phyloP scores from a whole-genome alignment of 1,139 yeast genomes.

The Geotrichum aggregatum region DNA sequence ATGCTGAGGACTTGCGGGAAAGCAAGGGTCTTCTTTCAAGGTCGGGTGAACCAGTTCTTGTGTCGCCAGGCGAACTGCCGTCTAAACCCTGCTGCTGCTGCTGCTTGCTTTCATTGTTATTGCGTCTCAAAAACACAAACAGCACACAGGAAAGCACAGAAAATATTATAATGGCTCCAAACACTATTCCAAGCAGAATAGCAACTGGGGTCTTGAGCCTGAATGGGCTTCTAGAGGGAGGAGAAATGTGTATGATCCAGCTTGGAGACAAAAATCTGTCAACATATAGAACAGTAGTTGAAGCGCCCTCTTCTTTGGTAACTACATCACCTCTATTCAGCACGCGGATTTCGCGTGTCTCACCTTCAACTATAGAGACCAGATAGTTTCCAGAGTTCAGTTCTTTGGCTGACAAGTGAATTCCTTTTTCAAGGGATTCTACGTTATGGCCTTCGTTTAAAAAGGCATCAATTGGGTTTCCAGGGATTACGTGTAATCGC shows the following conservation, averaged over 20 bases:
- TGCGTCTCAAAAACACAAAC: slow-evolving; percentile 25
- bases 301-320: slow-evolving; percentile 23
- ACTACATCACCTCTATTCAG: slow-evolving; percentile 66
- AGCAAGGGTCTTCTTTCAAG: background rate
- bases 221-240: slow-evolving; percentile 34
- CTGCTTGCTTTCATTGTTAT: background rate
- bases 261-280: slow-evolving; percentile 62
- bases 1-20: background rate
- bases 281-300: slow-evolving; percentile 59
- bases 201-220: slow-evolving; percentile 37
- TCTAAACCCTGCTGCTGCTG: background rate
- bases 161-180: slow-evolving; percentile 36
- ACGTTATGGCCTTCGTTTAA: slow-evolving; percentile 37
- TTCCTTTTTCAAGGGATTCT: slow-evolving; percentile 45
- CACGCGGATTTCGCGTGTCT: slow-evolving; percentile 63
- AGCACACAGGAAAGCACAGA: slow-evolving; percentile 26
- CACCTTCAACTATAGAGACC: slow-evolving; percentile 48
- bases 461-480: slow-evolving; percentile 40
- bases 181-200: slow-evolving; percentile 36
- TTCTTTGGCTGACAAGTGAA: slow-evolving; percentile 45
- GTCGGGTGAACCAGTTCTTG: background rate
- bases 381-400: slow-evolving; percentile 33
- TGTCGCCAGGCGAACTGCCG: background rate
- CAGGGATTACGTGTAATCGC: slow-evolving; percentile 66
- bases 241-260: slow-evolving; percentile 45